Base-by-base conservation (phyloP, 805 yeast genomes). In the Metschnikowia amazonensis region DNA sequence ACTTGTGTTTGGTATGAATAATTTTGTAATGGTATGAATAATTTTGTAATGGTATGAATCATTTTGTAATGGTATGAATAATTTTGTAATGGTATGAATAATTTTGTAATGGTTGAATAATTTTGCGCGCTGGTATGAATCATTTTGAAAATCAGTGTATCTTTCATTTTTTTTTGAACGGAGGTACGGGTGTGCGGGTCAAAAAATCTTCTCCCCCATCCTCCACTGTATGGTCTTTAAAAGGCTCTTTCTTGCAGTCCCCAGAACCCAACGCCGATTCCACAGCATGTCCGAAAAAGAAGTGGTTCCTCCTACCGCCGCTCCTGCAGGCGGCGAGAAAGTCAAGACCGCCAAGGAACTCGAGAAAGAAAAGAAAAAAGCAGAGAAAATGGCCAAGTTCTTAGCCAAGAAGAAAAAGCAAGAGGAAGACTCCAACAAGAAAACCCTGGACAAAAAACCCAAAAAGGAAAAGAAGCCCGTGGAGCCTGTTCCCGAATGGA, bases 331-430 rank as follows among this genome's bases (percentile, higher is more conserved):
- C 35, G 44, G 49, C 20, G 45, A 41, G 28, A 86, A 85, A 69
- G 52, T 46, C 44, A 50, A 50, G 36, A 81, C 89, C 34, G 84
- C 84, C 50, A 86, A 86, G 64, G 88, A 86, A 69, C 74, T 87
- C 44, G 95, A 88, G 65, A 88, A 86, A 61, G 96, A 88, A 72
- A 76, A 84, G 62, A 83, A 88, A 74, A 81, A 87, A 76, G 90
- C 96, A 52, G 94, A 88, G 74, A 84, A 88, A 65, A 70, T 87
- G 59, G 85, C 94, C 66, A 82, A 89, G 67, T 88, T 90, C 69
- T 78, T 83, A 59, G 96, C 98, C 48, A 85, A 89, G 67, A 80
- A 86, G 64, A 81, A 82, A 45, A 77, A 75, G 48, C 76, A 77
- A 50, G 57, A 51, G 28, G 75, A 76, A 44, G 74, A 72, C 48